These are phyloP conservation scores for Myxozyma kluyveri DNA, from an alignment of 805 yeast genomes.

Conservation along the genomic window DNA sequence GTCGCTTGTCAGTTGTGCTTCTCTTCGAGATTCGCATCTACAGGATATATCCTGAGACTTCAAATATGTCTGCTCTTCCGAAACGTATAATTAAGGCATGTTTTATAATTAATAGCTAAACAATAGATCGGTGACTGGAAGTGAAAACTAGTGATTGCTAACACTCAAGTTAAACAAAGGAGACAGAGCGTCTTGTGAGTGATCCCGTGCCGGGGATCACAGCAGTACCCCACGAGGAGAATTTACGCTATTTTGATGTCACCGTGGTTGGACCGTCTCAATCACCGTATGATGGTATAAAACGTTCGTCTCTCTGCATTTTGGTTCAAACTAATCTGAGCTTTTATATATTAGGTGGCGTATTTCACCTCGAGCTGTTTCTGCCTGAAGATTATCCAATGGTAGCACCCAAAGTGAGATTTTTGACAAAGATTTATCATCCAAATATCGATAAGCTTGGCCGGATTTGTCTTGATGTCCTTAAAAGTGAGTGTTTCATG, in stretches of 20 bases:
- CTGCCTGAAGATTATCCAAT: constrained; percentile 95
- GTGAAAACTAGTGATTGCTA: neutral
- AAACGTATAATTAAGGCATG: constrained; percentile 83
- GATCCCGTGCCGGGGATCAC: constrained; percentile 97
- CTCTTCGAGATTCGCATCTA: neutral
- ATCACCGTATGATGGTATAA: constrained; percentile 83
- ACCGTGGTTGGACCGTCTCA: constrained; percentile 86
- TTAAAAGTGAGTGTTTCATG: constrained; percentile 51
- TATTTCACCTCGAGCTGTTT: constrained; percentile 77
- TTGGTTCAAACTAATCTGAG: neutral
- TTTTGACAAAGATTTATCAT: constrained; percentile 89
- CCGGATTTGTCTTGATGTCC: constrained; percentile 89
- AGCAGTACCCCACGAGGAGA: constrained; percentile 92
- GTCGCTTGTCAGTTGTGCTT: no score
- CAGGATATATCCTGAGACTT: no score
- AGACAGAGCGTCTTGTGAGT: constrained; percentile 83
- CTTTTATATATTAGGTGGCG: constrained; percentile 42
- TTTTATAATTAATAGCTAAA: neutral
- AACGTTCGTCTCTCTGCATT: neutral
- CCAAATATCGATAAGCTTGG: constrained; percentile 96
- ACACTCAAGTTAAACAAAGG: constrained; percentile 45
- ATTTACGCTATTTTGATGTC: constrained; percentile 88
- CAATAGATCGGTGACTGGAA: no score
- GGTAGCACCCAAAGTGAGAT: constrained; percentile 87
- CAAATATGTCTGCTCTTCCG: constrained; percentile 55